Base-by-base conservation (phyloP, 2,329 filamentous ascomycete species). In the Chaetothyriales sp. region DNA sequence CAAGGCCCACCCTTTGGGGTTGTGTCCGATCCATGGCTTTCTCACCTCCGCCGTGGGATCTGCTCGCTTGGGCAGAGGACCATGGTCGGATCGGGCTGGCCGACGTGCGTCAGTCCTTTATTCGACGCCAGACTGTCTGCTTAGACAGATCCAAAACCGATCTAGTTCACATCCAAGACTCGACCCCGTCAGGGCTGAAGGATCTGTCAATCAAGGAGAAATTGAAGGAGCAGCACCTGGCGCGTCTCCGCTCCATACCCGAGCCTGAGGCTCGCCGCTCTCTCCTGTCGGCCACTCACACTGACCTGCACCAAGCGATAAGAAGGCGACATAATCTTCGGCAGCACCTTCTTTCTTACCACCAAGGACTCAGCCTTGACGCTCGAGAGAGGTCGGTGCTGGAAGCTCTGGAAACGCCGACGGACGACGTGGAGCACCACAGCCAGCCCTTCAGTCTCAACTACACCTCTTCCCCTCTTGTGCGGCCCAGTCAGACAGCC, bases 31-130 rank as follows among this genome's bases (percentile, higher is more conserved):
- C 88, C 54, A 93, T 96, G 84, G 77, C 83, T 1, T 98, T 98
- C 64, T 88, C 86, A 3, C 89, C 90, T 0, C 84, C 85, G 1
- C 86, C 89, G 0, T 90, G 83, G 73, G 90, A 95, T 63, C 77
- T 98, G 18, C 71, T 98, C 43, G 84, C 93, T 5, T 96, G 92
- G 89, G 86, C 88, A 7, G 92, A 98, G 66, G 86, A 95, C 60
- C 82, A 85, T 55, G 71, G 71, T 15, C 64, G 68, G 54, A 68
- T 68, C 44, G 71, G 71, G 6, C 59, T 74, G 51, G 69, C 70
- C 28, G 71, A 74, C 59, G 61, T 73, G 47, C 70, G 71, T 42
- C 69, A 68, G 52, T 61, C 60, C n/a, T 73, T 72, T 52, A 58
- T 64, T 26, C 66, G 71, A 46, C 63, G 69, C 48, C 71, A 73